These are phyloP conservation scores for Penicillium sclerotigenum DNA, from an alignment of 2,329 filamentous ascomycete species.

Conservation along the genomic window DNA sequence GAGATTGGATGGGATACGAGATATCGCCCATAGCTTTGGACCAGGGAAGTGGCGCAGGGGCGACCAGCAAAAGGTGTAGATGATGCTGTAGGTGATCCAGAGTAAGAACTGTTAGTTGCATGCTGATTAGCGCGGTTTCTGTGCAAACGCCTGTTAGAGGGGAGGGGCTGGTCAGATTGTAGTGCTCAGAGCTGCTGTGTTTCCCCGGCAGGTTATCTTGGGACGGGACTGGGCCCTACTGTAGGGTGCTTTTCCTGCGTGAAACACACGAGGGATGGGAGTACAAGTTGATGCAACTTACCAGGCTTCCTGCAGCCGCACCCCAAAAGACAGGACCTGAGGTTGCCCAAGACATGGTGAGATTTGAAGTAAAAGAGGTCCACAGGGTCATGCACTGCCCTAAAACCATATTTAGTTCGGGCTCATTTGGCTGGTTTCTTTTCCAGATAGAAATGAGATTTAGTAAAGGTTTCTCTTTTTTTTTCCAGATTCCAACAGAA, in stretches of 20 bases:
- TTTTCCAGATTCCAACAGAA: background rate
- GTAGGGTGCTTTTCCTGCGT: constrained; percentile 15
- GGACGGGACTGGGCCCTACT: background rate
- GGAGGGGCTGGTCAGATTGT: background rate
- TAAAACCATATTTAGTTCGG: constrained; percentile 4
- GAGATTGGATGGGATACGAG: constrained; percentile 21
- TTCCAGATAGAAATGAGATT: background rate
- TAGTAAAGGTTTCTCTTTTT: background rate
- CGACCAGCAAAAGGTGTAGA: constrained; percentile 24
- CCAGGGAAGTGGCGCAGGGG: constrained; percentile 30
- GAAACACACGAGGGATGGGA: background rate
- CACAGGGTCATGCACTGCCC: constrained; percentile 1
- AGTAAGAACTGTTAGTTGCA: constrained; percentile 1
- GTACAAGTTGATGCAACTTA: constrained; percentile 21
- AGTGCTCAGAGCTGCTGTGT: background rate
- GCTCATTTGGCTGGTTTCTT: background rate
- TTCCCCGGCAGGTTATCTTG: background rate
- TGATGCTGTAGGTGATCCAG: constrained; percentile 4
- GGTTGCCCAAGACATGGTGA: constrained; percentile 10
- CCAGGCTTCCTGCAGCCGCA: constrained; percentile 16
- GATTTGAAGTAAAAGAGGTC: background rate
- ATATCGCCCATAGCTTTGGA: constrained; percentile 26
- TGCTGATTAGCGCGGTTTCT: background rate
- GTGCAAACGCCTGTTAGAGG: background rate
- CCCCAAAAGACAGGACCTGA: constrained; percentile 14